Evolutionary conservation across 805 yeast species (phyloP).

Genomic region (Pichia occidentalis): DNA sequence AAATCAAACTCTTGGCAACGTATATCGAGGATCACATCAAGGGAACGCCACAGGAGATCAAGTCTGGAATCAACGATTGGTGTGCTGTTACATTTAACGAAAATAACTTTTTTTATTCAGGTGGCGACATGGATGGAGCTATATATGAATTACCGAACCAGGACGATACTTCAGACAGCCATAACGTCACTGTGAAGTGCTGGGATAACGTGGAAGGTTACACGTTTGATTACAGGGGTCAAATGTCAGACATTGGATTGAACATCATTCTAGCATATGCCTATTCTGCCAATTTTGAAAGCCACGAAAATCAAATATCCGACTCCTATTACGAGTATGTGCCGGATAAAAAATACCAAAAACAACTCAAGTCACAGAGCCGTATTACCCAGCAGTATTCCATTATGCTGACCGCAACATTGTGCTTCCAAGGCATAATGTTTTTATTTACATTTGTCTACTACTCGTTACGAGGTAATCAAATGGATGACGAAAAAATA

Average conservation of each 20-base stretch:
- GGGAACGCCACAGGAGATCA: conserved; percentile 42
- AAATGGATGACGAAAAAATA: conserved; percentile 28
- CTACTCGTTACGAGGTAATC: conserved; percentile 33
- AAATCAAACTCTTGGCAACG: conserved; percentile 37
- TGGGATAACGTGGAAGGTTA: conserved; percentile 16
- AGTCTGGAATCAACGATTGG: conserved; percentile 37
- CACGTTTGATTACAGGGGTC: conserved; percentile 40
- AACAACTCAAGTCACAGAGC: conserved; percentile 21
- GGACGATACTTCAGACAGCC: too few species aligned
- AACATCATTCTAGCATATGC: conserved; percentile 44
- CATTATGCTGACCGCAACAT: conserved; percentile 10
- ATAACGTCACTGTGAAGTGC: conserved; percentile 17
- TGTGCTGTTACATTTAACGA: conserved; percentile 38
- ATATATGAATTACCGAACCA: too few species aligned
- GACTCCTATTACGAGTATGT: conserved; percentile 14
- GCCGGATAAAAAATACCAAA: conserved; percentile 25
- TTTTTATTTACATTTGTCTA: conserved; percentile 29
- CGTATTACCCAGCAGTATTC: neutral
- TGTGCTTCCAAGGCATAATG: conserved; percentile 27
- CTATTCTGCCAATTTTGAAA: conserved; percentile 18
- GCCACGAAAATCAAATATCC: neutral
- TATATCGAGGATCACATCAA: conserved; percentile 42
- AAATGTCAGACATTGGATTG: conserved; percentile 36
- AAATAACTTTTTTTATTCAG: conserved; percentile 5
- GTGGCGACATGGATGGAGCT: conserved; percentile 2